Evolutionary conservation across 225 moss, liverwort and hornwort species (phyloP).

Genomic region (Anthoceros angustus): DNA sequence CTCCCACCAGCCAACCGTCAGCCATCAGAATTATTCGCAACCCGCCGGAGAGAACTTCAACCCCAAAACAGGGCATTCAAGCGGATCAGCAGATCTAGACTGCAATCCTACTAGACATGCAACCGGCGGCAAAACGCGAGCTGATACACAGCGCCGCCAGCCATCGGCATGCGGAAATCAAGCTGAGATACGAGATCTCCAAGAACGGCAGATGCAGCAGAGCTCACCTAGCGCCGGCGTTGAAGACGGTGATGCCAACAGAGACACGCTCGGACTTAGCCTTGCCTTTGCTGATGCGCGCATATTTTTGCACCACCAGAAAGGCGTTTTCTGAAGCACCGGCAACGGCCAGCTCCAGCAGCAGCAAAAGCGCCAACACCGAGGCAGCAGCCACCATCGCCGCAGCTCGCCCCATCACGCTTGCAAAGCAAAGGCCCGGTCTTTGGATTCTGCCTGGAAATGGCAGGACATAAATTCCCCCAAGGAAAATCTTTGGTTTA

Average conservation of each 20-base stretch:
- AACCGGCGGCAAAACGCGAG: not conserved
- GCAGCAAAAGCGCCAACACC: not conserved
- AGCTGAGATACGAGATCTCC: too few relatives aligned
- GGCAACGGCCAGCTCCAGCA: slow-evolving; percentile 8
- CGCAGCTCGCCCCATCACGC: not conserved
- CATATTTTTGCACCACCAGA: slow-evolving; percentile 41
- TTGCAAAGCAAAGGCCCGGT: too few relatives aligned
- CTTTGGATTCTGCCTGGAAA: too few relatives aligned
- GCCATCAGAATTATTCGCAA: not conserved
- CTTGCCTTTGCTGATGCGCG: slow-evolving; percentile 29
- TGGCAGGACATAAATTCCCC: too few relatives aligned
- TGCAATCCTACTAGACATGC: not conserved
- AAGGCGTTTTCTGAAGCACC: slow-evolving; percentile 31
- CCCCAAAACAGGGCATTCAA: not conserved
- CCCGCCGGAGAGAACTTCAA: not conserved
- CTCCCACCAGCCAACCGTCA: not conserved
- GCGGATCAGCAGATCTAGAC: not conserved
- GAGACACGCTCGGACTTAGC: slow-evolving; percentile 26
- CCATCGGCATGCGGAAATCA: not conserved
- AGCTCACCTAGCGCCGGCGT: slow-evolving; percentile 43
- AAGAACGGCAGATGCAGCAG: not conserved
- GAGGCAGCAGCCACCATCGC: slow-evolving; percentile 4
- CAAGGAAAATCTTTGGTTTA: too few relatives aligned
- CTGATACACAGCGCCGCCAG: not conserved
- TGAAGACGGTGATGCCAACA: slow-evolving; percentile 36